phyloP scores from a whole-genome alignment of 2,329 filamentous ascomycete genomes.

The Colletotrichum theobromicola region DNA sequence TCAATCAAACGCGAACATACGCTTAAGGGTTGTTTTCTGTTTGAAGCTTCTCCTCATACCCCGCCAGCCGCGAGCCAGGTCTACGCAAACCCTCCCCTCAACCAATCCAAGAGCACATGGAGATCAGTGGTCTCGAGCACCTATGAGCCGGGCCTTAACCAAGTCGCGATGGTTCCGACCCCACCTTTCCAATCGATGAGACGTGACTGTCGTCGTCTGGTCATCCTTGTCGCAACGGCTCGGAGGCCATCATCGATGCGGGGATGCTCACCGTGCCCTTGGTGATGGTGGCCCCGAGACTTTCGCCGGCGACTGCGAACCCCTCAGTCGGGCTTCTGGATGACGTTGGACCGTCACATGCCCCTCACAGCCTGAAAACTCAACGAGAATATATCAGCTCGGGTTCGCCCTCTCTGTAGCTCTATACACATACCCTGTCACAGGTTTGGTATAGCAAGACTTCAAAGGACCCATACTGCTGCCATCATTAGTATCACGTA shows the following conservation, averaged over 20 bases:
- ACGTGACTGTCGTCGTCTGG: background rate
- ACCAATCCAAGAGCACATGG: background rate
- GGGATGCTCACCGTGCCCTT: slow-evolving; percentile 1
- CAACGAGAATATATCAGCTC: background rate
- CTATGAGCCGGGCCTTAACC: background rate
- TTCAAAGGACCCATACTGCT: background rate
- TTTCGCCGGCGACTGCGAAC: background rate
- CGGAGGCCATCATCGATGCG: background rate
- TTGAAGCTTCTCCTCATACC: background rate
- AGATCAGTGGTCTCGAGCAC: background rate
- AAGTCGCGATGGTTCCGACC: background rate
- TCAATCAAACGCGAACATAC: background rate
- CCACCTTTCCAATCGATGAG: background rate
- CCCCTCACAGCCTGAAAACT: background rate
- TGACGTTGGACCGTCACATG: background rate
- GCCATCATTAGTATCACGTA: background rate
- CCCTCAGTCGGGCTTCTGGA: background rate
- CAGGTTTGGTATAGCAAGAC: background rate
- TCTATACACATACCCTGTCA: no score
- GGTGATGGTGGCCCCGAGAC: slow-evolving; percentile 1
- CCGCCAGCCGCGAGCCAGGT: background rate
- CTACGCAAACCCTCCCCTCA: background rate
- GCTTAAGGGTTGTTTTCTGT: background rate
- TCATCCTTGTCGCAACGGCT: background rate
- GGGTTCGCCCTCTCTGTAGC: background rate